Evolutionary conservation across 1,284 basidiomycete genomes (phyloP).

Genomic region (Ganoderma resinaceum): DNA sequence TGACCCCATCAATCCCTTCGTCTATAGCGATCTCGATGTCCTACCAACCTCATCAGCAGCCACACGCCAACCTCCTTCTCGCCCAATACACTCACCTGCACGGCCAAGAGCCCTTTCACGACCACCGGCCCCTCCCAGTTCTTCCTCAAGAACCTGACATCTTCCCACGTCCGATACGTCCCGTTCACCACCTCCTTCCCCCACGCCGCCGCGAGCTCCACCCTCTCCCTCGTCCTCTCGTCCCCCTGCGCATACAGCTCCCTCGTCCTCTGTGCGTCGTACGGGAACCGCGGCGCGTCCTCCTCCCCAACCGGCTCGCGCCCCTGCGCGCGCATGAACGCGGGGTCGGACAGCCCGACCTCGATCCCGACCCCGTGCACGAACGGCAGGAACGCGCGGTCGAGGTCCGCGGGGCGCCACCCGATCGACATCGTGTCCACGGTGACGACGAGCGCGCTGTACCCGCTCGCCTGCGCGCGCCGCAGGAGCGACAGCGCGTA

Average conservation of each 20-base stretch:
- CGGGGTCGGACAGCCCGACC: conserved; percentile 69
- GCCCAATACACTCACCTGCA: conserved; percentile 19
- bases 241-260: conserved; percentile 53
- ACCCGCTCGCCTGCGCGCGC: conserved; percentile 71
- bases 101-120: conserved; percentile 71
- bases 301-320: conserved; percentile 46
- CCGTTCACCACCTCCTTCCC: conserved; percentile 65
- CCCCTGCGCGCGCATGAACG: conserved; percentile 65
- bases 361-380: conserved; percentile 64
- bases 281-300: conserved; percentile 61
- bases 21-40: conserved; percentile 77
- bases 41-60: conserved; percentile 39
- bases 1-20: conserved; percentile 73
- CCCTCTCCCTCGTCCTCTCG: conserved; percentile 44
- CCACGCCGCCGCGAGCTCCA: conserved; percentile 61
- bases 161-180: conserved; percentile 67
- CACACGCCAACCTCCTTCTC: not conserved
- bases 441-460: conserved; percentile 72
- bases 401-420: conserved; percentile 74
- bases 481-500: conserved; percentile 69
- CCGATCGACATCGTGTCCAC: conserved; percentile 71
- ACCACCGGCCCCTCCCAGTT: conserved; percentile 77
- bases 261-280: conserved; percentile 55
- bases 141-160: conserved; percentile 65
- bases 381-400: conserved; percentile 67